Evolutionary conservation across 2,329 filamentous ascomycete genomes (phyloP).

Genomic region (Emmonsia crescens): DNA sequence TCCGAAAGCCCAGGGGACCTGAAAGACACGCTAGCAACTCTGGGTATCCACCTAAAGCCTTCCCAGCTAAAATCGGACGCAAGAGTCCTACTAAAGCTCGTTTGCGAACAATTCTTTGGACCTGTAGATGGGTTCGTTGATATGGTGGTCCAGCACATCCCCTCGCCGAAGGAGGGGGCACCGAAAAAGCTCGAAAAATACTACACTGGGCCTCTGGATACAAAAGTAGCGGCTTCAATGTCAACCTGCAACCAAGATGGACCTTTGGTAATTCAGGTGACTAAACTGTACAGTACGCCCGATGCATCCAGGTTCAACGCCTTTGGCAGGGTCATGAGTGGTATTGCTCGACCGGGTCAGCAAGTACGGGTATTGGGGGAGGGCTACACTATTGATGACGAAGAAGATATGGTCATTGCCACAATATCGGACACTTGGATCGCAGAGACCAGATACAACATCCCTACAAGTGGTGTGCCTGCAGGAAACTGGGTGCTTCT

Average conservation of each 20-base stretch:
- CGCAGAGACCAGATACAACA: conserved; percentile 83
- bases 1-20: conserved; percentile 80
- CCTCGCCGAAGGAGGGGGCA: conserved; percentile 71
- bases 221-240: conserved; percentile 70
- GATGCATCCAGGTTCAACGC: conserved; percentile 89
- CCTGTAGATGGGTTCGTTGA: conserved; percentile 84
- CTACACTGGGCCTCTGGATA: conserved; percentile 84
- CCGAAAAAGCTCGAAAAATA: conserved; percentile 68
- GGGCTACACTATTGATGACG: conserved; percentile 89
- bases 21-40: conserved; percentile 61
- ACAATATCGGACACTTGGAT: conserved; percentile 82
- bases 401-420: conserved; percentile 89
- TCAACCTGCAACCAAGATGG: conserved; percentile 75
- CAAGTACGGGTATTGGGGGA: conserved; percentile 88
- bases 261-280: conserved; percentile 80
- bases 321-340: conserved; percentile 85
- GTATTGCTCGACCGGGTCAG: conserved; percentile 69
- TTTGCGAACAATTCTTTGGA: conserved; percentile 94
- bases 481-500: conserved; percentile 91
- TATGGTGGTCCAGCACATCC: conserved; percentile 83
- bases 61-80: conserved; percentile 87
- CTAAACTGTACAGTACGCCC: conserved; percentile 80
- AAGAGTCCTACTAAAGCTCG: conserved; percentile 73
- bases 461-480: conserved; percentile 81
- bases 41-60: conserved; percentile 82